A percentile compares a stretch with the other conserved stretches of the same genome.
Conservation (phyloP, 768 basidiomycete species). For the Amanita rimosa region DNA sequence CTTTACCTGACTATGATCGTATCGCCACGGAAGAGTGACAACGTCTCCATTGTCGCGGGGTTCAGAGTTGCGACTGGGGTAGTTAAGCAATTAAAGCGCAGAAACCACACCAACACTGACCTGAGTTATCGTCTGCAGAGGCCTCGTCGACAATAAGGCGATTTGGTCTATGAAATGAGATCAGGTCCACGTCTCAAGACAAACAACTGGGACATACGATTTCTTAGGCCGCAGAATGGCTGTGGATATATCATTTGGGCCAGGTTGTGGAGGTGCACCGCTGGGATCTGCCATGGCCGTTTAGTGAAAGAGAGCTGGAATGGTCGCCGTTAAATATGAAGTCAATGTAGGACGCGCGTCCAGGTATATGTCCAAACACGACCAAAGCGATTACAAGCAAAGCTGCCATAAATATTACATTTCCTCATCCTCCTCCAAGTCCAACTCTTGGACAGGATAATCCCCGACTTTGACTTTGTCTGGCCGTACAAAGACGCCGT, state of each 20-base stretch:
- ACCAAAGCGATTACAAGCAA: constrained; percentile 19
- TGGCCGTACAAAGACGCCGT: constrained; percentile 80
- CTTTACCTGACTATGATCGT: constrained; percentile 83
- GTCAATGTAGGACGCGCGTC: constrained; percentile 29
- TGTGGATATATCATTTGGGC: constrained; percentile 83
- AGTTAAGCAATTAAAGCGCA: background rate
- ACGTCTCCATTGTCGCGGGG: constrained; percentile 91
- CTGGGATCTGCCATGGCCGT: constrained; percentile 65
- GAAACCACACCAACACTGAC: constrained; percentile 25
- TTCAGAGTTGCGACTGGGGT: constrained; percentile 83
- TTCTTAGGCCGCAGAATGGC: constrained; percentile 97
- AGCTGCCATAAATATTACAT: constrained; percentile 28
- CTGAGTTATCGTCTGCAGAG: constrained; percentile 91
- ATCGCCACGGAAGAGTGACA: constrained; percentile 93
- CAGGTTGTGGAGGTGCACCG: constrained; percentile 75
- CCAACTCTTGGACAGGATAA: constrained; percentile 74
- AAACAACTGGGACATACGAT: constrained; percentile 54
- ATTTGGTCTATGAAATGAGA: constrained; percentile 59
- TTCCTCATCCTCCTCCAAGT: constrained; percentile 58
- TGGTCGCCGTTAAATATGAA: constrained; percentile 14
- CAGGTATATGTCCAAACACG: constrained; percentile 18
- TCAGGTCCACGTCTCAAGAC: constrained; percentile 8
- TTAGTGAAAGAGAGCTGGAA: constrained; percentile 11
- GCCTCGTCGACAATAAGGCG: constrained; percentile 96
- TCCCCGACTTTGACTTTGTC: constrained; percentile 78